phyloP scores from a whole-genome alignment of 2,329 filamentous ascomycete genomes.

The Ilyonectria robusta region DNA sequence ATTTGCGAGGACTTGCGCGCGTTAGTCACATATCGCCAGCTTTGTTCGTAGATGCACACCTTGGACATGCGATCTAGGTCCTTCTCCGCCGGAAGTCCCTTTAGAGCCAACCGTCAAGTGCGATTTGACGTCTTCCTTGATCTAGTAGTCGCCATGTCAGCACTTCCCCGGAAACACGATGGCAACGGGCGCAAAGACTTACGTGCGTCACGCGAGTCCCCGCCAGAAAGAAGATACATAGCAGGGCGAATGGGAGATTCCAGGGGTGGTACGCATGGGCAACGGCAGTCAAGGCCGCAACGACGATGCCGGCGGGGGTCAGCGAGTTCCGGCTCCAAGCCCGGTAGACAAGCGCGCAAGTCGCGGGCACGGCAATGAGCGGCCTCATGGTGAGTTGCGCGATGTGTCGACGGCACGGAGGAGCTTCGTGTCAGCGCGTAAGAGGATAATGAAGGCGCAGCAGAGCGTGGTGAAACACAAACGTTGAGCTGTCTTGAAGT shows the following conservation, averaged over 20 bases:
- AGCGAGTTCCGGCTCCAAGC: constrained; percentile 82
- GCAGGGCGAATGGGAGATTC: constrained; percentile 88
- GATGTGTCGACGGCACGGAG: neutral
- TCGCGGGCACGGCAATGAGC: constrained; percentile 70
- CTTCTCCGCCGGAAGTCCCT: constrained; percentile 83
- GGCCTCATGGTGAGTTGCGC: constrained; percentile 64
- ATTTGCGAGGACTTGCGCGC: constrained; percentile 81
- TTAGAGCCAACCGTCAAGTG: constrained; percentile 83
- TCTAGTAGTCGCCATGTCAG: constrained; percentile 60
- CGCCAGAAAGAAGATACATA: constrained; percentile 88
- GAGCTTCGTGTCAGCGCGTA: constrained; percentile 3
- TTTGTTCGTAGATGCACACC: constrained; percentile 57
- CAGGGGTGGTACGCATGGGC: constrained; percentile 94
- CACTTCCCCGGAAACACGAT: neutral
- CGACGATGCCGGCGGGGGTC: constrained; percentile 81
- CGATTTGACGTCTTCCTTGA: constrained; percentile 90
- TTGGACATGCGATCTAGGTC: constrained; percentile 86
- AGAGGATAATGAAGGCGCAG: constrained; percentile 12
- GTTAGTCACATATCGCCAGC: constrained; percentile 13
- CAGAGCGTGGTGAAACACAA: neutral
- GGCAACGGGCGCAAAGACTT: constrained; percentile 32
- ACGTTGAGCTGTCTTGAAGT: constrained; percentile 9
- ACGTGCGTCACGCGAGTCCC: constrained; percentile 90
- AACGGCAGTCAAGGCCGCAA: constrained; percentile 80
- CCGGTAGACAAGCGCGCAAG: constrained; percentile 73